Evolutionary conservation across 495 filamentous ascomycete genomes (phyloP), one percentile per base, ranked within the genome.

Genomic region (Chlorociboria aeruginascens): DNA sequence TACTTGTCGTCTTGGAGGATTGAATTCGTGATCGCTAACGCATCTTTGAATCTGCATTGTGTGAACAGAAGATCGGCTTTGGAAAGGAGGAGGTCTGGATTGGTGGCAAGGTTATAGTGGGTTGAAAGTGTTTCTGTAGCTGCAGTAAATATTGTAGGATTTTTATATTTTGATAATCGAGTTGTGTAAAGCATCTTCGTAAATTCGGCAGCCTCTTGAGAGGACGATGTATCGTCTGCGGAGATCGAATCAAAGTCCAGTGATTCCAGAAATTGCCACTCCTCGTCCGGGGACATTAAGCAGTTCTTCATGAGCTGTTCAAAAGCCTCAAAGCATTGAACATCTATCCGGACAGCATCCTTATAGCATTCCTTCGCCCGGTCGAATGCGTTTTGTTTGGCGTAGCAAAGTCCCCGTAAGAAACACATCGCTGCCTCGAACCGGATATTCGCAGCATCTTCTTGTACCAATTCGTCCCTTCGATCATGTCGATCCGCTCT

Each of bases 351-450:
- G 36, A 97, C 86, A 7, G 92, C 92, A 56, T 93, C 86, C 67
- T 95, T 96, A 71, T 96, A 99, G 66, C 93, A 96, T 58, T 96
- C 89, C 57, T 95, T 95, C 32, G 92, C 92, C 25, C 89, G 81
- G 59, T 99, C 93, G 54, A 96, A 97, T 11, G 89, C 85, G 64
- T 97, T 99, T 66, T 94, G 87, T 64, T 95, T 96, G 13, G 92
- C 89, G 59, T 86, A 96, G 67, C 94, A 96, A 20, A 94, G 73
- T 3, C 92, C 92, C 17, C 92, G 74, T 32, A 99, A 69, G 65
- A 89, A 95, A 68, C 93, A 97, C 90, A 99, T 99, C 56, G 82
- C 85, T 1, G 93, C 93, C 66, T 97, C 92, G 53, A 86, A 94
- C 29, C 82, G 79, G 40, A 94, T 70, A 60, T 82, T 83, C n/a